Percentiles rank a stretch among this genome's conserved stretches.
These are phyloP conservation scores for Neolentinus lepideus DNA, from an alignment of 1,284 basidiomycete species.

Conservation along the genomic window DNA sequence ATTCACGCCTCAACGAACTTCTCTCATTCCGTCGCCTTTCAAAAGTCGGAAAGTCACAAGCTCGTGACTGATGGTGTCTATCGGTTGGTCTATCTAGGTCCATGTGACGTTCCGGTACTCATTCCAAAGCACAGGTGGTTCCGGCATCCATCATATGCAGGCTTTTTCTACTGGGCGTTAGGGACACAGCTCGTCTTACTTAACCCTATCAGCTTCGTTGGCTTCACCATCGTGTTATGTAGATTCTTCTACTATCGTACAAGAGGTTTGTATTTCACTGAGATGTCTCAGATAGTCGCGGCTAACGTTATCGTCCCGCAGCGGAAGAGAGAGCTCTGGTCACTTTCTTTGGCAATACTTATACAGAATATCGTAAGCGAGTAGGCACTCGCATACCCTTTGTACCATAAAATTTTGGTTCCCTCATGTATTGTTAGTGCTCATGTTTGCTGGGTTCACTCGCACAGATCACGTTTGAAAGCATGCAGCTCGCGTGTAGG, in stretches of 20 bases:
- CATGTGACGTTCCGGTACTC: not conserved
- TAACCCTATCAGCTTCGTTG: conserved; percentile 71
- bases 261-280: conserved; percentile 49
- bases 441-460: not conserved
- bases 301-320: conserved; percentile 21
- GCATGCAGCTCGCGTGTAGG: not conserved
- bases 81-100: conserved; percentile 41
- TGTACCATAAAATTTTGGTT: conserved; percentile 29
- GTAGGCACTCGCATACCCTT: conserved; percentile 76
- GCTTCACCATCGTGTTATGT: conserved; percentile 66
- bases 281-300: not conserved
- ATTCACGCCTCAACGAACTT: conserved; percentile 92
- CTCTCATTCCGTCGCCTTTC: conserved; percentile 78
- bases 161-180: conserved; percentile 97
- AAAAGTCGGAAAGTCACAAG: conserved; percentile 67
- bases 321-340: conserved; percentile 72
- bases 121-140: conserved; percentile 54
- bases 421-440: too few species aligned
- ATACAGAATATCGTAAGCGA: conserved; percentile 57
- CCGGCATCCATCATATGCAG: conserved; percentile 94
- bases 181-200: conserved; percentile 92
- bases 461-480: not conserved
- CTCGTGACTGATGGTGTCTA: conserved; percentile 87
- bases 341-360: conserved; percentile 79
- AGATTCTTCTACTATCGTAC: conserved; percentile 85